phyloP scores from a whole-genome alignment of 306 rosid genomes.

The Lupinus albus region DNA sequence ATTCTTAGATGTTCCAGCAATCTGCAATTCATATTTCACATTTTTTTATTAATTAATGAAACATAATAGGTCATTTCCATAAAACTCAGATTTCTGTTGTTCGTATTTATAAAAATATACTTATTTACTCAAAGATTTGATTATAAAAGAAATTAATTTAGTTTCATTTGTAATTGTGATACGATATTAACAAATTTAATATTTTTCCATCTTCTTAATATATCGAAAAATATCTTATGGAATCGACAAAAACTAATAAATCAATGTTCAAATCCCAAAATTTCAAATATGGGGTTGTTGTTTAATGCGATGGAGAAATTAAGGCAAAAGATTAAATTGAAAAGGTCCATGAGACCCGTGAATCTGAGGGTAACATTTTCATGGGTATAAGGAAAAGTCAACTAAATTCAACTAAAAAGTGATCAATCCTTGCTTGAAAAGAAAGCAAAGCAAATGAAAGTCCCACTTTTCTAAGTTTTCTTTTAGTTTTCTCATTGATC shows the following conservation, averaged over 20 bases:
- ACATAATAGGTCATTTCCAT: no score
- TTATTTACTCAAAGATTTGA: no score
- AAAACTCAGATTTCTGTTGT: no score
- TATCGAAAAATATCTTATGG: no score
- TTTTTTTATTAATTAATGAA: conserved; percentile 30
- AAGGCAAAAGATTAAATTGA: conserved; percentile 21
- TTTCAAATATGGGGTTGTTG: conserved; percentile 35
- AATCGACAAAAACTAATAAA: no score
- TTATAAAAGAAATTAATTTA: no score
- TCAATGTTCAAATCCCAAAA: conserved; percentile 38
- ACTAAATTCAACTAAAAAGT: conserved; percentile 36
- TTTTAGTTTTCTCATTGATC: no score
- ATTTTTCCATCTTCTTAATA: no score
- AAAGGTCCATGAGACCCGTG: conserved; percentile 43
- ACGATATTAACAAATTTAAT: no score
- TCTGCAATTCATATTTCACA: conserved; percentile 52
- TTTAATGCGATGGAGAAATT: conserved; percentile 38
- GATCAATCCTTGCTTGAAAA: conserved; percentile 30
- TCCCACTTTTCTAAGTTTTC: neutral
- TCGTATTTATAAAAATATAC: no score
- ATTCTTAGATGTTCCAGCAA: conserved; percentile 72
- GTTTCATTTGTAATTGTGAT: no score
- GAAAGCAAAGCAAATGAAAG: conserved; percentile 29
- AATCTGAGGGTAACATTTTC: conserved; percentile 9
- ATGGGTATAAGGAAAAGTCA: conserved; percentile 40